Base-by-base conservation (phyloP, 768 basidiomycete species). In the Lactarius hatsudake region DNA sequence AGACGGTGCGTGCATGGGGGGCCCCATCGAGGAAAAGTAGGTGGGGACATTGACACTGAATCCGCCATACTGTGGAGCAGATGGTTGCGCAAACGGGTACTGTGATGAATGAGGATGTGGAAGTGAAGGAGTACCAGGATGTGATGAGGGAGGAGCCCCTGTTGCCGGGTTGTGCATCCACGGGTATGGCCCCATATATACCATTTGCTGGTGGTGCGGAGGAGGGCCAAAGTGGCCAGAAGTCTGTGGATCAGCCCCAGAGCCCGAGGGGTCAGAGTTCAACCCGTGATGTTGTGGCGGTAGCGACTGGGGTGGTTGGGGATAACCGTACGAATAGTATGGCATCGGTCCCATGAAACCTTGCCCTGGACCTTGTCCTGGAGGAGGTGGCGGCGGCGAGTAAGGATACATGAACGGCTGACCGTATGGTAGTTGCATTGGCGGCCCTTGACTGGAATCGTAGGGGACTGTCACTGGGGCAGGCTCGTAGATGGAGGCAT, bases 401-500 rank as follows among this genome's bases (percentile, higher is more conserved):
- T 76, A 76, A 17, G 78, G 71, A 72, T 78, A 82, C 72, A 76
- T 64, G 53, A 32, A 56, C n/a, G 60, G 58, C 28, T 59, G 62
- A 2, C 32, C 64, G 61, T 79, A 79, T 2, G 76, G 71, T 34
- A 66, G 75, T 67, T 74, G 79, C 70, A 71, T 72, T 18, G 73
- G 75, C 20, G 72, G 72, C 5, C 73, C 73, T 23, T 69, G 70
- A 38, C 64, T 51, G 42, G 69, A 74, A 75, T 67, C 74, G 76
- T 34, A 76, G 74, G 53, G 74, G 72, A 26, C 73, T 61, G 61
- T 77, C 79, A 72, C 76, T 64, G 17, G 64, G 34, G 73, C 73
- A 53, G 87, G 86, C 68, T 93, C 92, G 71, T 93, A 91, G 45
- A 92, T 76, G 1, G 86, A 83, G 20, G 91, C 82, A 75, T 87